Percentiles rank a stretch among this genome's conserved stretches.
Conservation (phyloP, 164 flowering plant species). For the Stephania cephalantha region DNA sequence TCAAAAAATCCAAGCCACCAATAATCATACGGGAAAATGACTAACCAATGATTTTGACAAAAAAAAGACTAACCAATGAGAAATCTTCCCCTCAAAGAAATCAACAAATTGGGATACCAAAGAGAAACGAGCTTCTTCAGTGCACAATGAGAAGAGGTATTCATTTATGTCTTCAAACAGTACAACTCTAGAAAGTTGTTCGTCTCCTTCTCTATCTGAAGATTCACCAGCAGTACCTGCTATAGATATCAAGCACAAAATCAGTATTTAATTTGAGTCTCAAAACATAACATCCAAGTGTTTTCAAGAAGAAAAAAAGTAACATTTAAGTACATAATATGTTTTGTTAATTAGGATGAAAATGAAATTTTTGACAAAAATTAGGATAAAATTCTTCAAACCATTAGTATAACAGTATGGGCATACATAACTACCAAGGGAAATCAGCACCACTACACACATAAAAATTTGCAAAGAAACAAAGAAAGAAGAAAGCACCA, state of each 20-base stretch:
- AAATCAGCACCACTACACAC: constrained; percentile 2
- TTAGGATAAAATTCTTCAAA: neutral
- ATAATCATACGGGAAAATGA: constrained; percentile 6
- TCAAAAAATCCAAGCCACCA: neutral
- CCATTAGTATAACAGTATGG: neutral
- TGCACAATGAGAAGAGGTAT: constrained; percentile 66
- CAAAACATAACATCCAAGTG: neutral
- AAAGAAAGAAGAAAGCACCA: constrained; percentile 32
- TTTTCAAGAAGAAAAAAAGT: neutral
- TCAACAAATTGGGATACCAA: constrained; percentile 68
- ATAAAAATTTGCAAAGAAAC: neutral
- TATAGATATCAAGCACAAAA: constrained; percentile 11
- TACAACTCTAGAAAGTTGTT: constrained; percentile 51
- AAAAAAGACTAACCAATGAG: constrained; percentile 45
- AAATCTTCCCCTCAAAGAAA: constrained; percentile 73
- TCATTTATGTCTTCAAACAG: constrained; percentile 83
- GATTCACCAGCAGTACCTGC: constrained; percentile 25
- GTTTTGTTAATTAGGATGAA: neutral
- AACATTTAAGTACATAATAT: too few species aligned
- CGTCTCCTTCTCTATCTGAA: constrained; percentile 50
- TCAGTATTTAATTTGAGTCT: neutral
- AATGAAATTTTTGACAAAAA: too few species aligned
- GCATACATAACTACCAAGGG: neutral
- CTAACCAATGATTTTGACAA: constrained; percentile 39
- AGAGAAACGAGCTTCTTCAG: constrained; percentile 66